Conservation (phyloP, 371 early-diverging fungal species). For the Haplosporangium sp. region DNA sequence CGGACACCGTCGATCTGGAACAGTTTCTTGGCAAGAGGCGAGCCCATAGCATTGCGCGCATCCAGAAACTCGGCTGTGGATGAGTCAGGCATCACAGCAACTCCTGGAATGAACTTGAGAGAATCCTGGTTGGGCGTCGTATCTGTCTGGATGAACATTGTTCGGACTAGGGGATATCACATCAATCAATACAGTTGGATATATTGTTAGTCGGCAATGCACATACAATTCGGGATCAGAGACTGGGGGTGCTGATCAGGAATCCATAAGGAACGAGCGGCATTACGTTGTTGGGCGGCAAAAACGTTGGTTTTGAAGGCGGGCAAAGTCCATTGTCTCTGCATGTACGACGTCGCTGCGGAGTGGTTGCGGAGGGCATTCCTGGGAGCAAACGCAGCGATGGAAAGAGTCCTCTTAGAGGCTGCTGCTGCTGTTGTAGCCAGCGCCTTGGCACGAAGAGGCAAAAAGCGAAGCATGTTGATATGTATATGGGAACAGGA, state of each 20-base stretch:
- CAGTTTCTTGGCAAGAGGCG: constrained; percentile 90
- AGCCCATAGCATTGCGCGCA: constrained; percentile 79
- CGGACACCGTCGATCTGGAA: constrained; percentile 92
- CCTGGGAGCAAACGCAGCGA: constrained; percentile 10
- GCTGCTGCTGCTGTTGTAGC: constrained; percentile 11
- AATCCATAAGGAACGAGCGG: neutral
- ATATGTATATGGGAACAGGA: neutral
- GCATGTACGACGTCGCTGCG: constrained; percentile 30
- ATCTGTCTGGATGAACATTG: constrained; percentile 97
- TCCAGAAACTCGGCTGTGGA: constrained; percentile 84
- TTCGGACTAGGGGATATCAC: constrained; percentile 60
- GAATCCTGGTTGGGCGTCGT: constrained; percentile 94
- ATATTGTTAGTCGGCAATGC: neutral
- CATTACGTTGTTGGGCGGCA: constrained; percentile 45
- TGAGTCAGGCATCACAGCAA: constrained; percentile 69
- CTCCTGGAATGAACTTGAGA: constrained; percentile 93
- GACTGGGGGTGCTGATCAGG: neutral
- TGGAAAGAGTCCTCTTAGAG: constrained; percentile 34
- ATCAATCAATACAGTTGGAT: neutral
- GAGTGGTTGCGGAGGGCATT: constrained; percentile 27
- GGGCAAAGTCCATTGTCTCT: constrained; percentile 11
- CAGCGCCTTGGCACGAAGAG: constrained; percentile 18
- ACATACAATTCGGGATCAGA: too few relatives aligned
- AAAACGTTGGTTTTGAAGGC: constrained; percentile 29
- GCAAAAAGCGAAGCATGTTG: constrained; percentile 36